Percentiles rank a stretch among this genome's conserved stretches.
These are phyloP conservation scores for Cordyceps cateniannulata DNA, from an alignment of 2,329 filamentous ascomycete genomes.

Conservation along the genomic window DNA sequence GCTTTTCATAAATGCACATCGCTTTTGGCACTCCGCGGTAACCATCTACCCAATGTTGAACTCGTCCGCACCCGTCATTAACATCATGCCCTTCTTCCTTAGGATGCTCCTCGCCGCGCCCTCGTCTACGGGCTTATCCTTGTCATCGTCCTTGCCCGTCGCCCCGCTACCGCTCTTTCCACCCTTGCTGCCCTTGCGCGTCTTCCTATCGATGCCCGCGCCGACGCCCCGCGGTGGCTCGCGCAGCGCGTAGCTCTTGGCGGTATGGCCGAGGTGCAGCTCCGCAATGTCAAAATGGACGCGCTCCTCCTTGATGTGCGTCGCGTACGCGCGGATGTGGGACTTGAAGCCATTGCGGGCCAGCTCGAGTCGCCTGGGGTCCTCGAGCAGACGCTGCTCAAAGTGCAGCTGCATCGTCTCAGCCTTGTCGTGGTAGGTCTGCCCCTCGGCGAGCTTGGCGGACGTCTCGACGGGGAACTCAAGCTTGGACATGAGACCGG, in stretches of 20 bases:
- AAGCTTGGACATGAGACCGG: conserved; percentile 56
- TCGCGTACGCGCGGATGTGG: conserved; percentile 90
- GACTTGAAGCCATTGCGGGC: conserved; percentile 83
- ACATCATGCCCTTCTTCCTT: conserved; percentile 58
- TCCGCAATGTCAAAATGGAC: conserved; percentile 86
- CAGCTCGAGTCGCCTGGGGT: conserved; percentile 66
- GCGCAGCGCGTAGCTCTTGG: conserved; percentile 85
- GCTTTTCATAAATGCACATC: conserved; percentile 10
- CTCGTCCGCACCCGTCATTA: conserved; percentile 57
- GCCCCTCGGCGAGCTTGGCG: conserved; percentile 33
- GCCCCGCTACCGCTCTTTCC: conserved; percentile 10
- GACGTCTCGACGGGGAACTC: conserved; percentile 67
- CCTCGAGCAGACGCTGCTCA: conserved; percentile 53
- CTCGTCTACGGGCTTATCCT: conserved; percentile 28
- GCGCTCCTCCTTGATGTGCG: conserved; percentile 80
- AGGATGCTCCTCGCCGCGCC: conserved; percentile 34
- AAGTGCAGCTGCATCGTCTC: conserved; percentile 54
- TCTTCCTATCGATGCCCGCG: conserved; percentile 43
- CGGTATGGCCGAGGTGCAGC: conserved; percentile 85
- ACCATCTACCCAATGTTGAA: conserved; percentile 58
- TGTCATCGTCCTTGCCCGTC: conserved; percentile 33
- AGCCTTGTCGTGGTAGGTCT: conserved; percentile 43
- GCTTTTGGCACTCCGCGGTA: background rate
- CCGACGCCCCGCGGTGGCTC: conserved; percentile 83
- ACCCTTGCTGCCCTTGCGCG: conserved; percentile 20